phyloP scores from a whole-genome alignment of 352 stramenopile genomes.

The Phytophthora chlamydospora region DNA sequence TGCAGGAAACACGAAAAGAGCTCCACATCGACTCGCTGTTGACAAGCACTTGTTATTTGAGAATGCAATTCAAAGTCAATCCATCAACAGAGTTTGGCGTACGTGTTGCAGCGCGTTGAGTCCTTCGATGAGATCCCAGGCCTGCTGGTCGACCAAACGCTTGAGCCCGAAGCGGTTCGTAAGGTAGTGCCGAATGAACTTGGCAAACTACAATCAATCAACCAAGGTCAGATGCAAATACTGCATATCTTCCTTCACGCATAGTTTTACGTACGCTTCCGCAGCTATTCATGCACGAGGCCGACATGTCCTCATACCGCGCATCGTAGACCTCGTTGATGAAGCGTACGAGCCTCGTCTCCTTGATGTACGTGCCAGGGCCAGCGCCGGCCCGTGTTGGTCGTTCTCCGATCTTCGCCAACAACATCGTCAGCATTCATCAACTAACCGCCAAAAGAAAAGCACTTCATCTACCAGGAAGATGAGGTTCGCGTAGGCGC shows the following conservation, averaged over 20 bases:
- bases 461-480: slow-evolving; percentile 29
- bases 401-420: slow-evolving; percentile 28
- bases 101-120: slow-evolving; percentile 51
- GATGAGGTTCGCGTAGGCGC: slow-evolving; percentile 44
- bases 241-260: not conserved
- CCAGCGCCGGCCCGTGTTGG: not conserved
- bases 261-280: slow-evolving; percentile 18
- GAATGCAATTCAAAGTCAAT: too few relatives aligned
- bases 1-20: slow-evolving; percentile 69
- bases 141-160: slow-evolving; percentile 67
- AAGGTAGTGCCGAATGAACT: slow-evolving; percentile 63
- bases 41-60: not conserved
- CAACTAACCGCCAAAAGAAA: not conserved
- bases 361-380: slow-evolving; percentile 42
- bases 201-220: slow-evolving; percentile 37
- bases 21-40: slow-evolving; percentile 55
- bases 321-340: slow-evolving; percentile 82
- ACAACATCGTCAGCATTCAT: not conserved
- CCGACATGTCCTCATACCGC: slow-evolving; percentile 40
- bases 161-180: slow-evolving; percentile 71
- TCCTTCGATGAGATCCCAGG: slow-evolving; percentile 58
- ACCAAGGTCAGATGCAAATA: not conserved
- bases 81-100: slow-evolving; percentile 5
- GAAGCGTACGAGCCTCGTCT: slow-evolving; percentile 52
- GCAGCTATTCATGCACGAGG: slow-evolving; percentile 16